Conservation (phyloP, 75 land plant species). For the Picea sitchensis region DNA sequence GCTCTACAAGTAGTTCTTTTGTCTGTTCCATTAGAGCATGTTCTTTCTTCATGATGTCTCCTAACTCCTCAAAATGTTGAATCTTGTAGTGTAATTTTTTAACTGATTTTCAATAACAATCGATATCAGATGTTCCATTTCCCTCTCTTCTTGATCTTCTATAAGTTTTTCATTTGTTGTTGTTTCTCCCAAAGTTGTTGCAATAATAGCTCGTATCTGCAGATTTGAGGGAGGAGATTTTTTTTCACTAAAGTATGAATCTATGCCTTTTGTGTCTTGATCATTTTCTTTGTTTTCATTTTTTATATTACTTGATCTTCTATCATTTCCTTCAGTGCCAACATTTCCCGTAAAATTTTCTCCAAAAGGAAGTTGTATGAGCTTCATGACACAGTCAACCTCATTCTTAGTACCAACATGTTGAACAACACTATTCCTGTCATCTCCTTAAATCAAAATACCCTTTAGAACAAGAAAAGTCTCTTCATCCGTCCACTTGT, state of each 20-base stretch:
- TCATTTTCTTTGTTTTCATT: slow-evolving; percentile 10
- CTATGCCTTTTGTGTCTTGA: slow-evolving; percentile 1
- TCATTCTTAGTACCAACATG: slow-evolving; percentile 68
- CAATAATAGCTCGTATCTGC: slow-evolving; percentile 62
- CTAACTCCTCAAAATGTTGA: slow-evolving; percentile 82
- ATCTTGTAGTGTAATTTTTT: slow-evolving; percentile 62
- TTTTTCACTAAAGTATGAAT: neutral
- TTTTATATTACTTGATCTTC: neutral
- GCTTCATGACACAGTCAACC: slow-evolving; percentile 68
- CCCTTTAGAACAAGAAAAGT: slow-evolving; percentile 80
- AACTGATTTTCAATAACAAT: slow-evolving; percentile 88
- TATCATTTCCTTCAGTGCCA: slow-evolving; percentile 7
- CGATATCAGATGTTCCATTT: slow-evolving; percentile 73
- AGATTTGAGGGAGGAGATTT: slow-evolving; percentile 5
- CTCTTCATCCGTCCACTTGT: slow-evolving; percentile 78
- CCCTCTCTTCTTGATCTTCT: slow-evolving; percentile 94
- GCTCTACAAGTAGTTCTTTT: slow-evolving; percentile 56
- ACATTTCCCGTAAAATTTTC: slow-evolving; percentile 50
- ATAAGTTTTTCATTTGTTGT: slow-evolving; percentile 84
- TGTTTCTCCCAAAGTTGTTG: slow-evolving; percentile 81
- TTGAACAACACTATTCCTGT: slow-evolving; percentile 76
- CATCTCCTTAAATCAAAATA: slow-evolving; percentile 67
- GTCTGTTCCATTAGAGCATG: slow-evolving; percentile 45
- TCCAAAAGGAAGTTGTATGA: slow-evolving; percentile 87
- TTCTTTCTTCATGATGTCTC: slow-evolving; percentile 67